Evolutionary conservation across 1,139 yeast species (phyloP).

Genomic region (Suhomyces coccinellae): DNA sequence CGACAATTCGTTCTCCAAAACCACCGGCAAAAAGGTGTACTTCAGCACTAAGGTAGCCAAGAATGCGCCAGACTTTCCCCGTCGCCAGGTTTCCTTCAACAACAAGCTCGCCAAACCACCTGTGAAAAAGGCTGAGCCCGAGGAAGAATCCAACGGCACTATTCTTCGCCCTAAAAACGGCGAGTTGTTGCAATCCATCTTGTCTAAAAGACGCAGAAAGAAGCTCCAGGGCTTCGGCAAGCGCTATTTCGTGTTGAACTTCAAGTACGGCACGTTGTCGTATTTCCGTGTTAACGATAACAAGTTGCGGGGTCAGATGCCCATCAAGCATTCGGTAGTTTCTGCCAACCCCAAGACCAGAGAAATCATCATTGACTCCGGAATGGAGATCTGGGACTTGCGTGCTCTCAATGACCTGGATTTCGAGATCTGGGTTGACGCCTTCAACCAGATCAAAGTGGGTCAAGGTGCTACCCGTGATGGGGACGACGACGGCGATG

Average conservation of each 20-base stretch:
- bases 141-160: slow-evolving; percentile 8
- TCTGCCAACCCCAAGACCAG: slow-evolving; percentile 70
- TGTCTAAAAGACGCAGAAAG: slow-evolving; percentile 75
- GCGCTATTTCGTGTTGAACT: slow-evolving; percentile 79
- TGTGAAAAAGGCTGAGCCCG: not conserved
- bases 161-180: slow-evolving; percentile 51
- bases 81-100: slow-evolving; percentile 8
- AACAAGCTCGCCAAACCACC: slow-evolving; percentile 5
- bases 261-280: slow-evolving; percentile 77
- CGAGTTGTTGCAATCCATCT: slow-evolving; percentile 68
- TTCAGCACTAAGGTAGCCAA: slow-evolving; percentile 55
- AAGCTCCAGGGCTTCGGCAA: slow-evolving; percentile 81
- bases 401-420: slow-evolving; percentile 66
- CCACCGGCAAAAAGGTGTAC: slow-evolving; percentile 75
- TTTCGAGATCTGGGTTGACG: slow-evolving; percentile 81
- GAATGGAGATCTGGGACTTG: slow-evolving; percentile 92
- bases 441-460: slow-evolving; percentile 55
- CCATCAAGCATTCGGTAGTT: slow-evolving; percentile 74
- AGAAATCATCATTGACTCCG: slow-evolving; percentile 85
- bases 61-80: slow-evolving; percentile 6
- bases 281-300: slow-evolving; percentile 72
- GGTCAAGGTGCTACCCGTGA: slow-evolving; percentile 10
- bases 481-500: slow-evolving; percentile 10
- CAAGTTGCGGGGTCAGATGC: slow-evolving; percentile 89
- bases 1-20: slow-evolving; percentile 89